Base-by-base conservation (phyloP, 352 stramenopile species). In the Pythium dissotocum region DNA sequence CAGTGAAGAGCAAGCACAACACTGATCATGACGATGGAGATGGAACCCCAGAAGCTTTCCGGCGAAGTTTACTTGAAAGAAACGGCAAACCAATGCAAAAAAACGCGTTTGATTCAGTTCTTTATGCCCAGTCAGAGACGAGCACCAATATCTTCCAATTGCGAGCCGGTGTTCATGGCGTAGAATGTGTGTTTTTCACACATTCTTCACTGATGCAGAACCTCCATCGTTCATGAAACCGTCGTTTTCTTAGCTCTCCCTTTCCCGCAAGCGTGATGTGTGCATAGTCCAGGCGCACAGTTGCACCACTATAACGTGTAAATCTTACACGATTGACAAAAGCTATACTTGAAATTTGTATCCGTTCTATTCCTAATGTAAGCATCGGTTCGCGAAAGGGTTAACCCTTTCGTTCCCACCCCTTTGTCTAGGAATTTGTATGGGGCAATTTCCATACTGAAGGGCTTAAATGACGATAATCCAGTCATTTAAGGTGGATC, bases 101-200 rank as follows among this genome's bases (percentile, higher is more conserved):
- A 1, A 28, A 16, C 12, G 44, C 44, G 44, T 52, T 52, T 1
- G 44, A 28, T 52, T 52, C 12, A 1, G 1, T 9, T 42, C 14
- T 30, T 5, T 30, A 30, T 30, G 4, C 28, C 28, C 28, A 30
- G 4, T 30, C 28, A 30, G 28, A 30, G 18, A 26, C 16, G 44
- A 21, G 10, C 16, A 26, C 21, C 44, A 52, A 9, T 16, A 26
- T 52, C 44, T 52, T 52, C 44, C 14, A 52, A n/a, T 52, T 0
- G 12, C 6, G 21, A 26, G 18, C 21, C 21, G 21, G 21, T 24
- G 21, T 24, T 24, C 0, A 24, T 24, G 21, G 21, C 21, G 21
- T 24, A 52, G 44, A 52, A 21, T 21, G 44, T 52, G 44, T 52
- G 44, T 52, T 52, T 52, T 52, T 52, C 44, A 52, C 44, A 52